These are phyloP conservation scores for Blastobotrys indianensis DNA, from an alignment of 1,139 yeast genomes.

Conservation along the genomic window DNA sequence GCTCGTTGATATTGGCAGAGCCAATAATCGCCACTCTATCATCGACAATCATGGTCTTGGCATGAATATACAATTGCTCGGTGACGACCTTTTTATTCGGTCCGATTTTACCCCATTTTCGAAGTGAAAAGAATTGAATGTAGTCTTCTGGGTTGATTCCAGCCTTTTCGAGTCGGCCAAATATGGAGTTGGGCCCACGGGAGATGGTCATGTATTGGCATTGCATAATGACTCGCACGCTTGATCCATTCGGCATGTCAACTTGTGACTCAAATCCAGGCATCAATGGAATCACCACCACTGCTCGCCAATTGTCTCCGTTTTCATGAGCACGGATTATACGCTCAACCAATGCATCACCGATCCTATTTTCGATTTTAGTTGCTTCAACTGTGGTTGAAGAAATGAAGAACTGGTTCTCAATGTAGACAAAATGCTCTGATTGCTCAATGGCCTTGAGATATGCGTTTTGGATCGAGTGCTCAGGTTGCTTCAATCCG, in stretches of 20 bases:
- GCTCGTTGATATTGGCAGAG: slow-evolving; percentile 91
- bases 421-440: slow-evolving; percentile 89
- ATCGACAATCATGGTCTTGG: slow-evolving; percentile 88
- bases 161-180: slow-evolving; percentile 67
- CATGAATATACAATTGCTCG: slow-evolving; percentile 91
- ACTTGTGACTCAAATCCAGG: slow-evolving; percentile 97
- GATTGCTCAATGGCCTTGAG: slow-evolving; percentile 84
- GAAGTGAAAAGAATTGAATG: slow-evolving; percentile 81
- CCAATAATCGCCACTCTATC: slow-evolving; percentile 92
- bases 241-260: slow-evolving; percentile 88
- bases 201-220: slow-evolving; percentile 93
- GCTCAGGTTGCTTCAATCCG: slow-evolving; percentile 79
- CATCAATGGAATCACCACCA: slow-evolving; percentile 88
- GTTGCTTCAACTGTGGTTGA: slow-evolving; percentile 84
- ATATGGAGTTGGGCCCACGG: slow-evolving; percentile 84
- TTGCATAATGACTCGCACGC: slow-evolving; percentile 93
- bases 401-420: slow-evolving; percentile 89
- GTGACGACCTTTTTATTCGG: slow-evolving; percentile 68
- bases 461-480: slow-evolving; percentile 89
- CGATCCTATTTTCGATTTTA: slow-evolving; percentile 80
- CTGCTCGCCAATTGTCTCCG: slow-evolving; percentile 79
- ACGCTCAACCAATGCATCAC: slow-evolving; percentile 94
- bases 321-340: slow-evolving; percentile 81
- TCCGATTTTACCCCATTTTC: slow-evolving; percentile 96
- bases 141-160: slow-evolving; percentile 85